A percentile compares a stretch with the other conserved stretches of the same genome.
Evolutionary conservation across 1,284 basidiomycete genomes (phyloP).

Genomic region (Marasmius sp.): DNA sequence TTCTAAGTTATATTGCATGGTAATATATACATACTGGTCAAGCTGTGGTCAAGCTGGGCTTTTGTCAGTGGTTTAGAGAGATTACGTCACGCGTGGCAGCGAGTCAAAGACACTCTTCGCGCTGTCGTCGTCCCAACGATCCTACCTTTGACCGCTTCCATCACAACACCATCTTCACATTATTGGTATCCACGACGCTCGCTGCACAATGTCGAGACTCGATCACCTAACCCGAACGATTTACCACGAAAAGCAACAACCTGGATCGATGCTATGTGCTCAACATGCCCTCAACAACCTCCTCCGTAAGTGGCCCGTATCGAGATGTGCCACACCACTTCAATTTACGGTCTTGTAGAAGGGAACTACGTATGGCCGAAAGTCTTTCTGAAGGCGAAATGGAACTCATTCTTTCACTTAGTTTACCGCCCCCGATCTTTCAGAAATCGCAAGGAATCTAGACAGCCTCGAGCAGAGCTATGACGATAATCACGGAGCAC

Average conservation of each 20-base stretch:
- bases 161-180: too few species aligned
- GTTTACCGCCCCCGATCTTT: conserved; percentile 87
- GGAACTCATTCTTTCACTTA: conserved; percentile 28
- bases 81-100: neutral
- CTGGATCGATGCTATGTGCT: conserved; percentile 82
- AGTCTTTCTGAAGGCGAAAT: neutral
- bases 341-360: conserved; percentile 41
- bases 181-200: neutral
- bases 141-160: neutral
- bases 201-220: conserved; percentile 19
- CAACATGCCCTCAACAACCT: conserved; percentile 82
- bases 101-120: neutral
- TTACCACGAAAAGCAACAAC: conserved; percentile 76
- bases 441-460: conserved; percentile 71
- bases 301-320: conserved; percentile 54
- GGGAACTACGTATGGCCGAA: conserved; percentile 60
- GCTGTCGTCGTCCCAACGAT: neutral
- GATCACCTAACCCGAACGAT: conserved; percentile 55
- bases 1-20: too few species aligned
- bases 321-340: conserved; percentile 6
- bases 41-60: too few species aligned
- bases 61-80: neutral
- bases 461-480: conserved; percentile 66
- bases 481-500: conserved; percentile 43
- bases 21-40: too few species aligned